A percentile compares a stretch with the other conserved stretches of the same genome.
Evolutionary conservation across 768 basidiomycete genomes (phyloP).

Genomic region (Calocera viscosa): DNA sequence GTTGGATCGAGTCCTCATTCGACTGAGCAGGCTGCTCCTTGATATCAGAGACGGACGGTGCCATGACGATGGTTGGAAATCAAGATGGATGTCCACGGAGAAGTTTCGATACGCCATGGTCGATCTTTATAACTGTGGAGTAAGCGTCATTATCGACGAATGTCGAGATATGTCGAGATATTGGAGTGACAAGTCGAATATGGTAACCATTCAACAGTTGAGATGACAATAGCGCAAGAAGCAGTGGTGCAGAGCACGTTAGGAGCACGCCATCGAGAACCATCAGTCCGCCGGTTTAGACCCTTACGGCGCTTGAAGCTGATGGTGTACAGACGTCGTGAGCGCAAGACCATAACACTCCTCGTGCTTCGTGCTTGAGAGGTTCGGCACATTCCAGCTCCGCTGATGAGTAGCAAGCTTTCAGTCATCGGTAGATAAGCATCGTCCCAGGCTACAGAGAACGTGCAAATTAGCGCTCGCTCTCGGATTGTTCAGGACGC

Average conservation of each 20-base stretch:
- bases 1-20: background rate
- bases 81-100: background rate
- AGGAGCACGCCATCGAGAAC: conserved; percentile 1
- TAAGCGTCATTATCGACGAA: background rate
- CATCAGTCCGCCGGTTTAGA: background rate
- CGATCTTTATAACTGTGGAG: background rate
- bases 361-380: too few species aligned
- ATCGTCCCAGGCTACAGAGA: too few species aligned
- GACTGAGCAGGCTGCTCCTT: background rate
- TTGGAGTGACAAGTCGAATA: background rate
- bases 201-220: background rate
- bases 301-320: too few species aligned
- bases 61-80: background rate
- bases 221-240: background rate
- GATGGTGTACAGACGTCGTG: too few species aligned
- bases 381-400: too few species aligned
- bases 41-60: conserved; percentile 7
- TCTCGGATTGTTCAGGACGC: too few species aligned
- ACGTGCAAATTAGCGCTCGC: too few species aligned
- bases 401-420: too few species aligned
- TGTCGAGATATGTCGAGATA: background rate
- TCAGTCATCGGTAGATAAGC: too few species aligned
- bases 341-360: too few species aligned
- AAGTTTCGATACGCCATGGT: too few species aligned
- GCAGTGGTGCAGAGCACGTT: background rate